Evolutionary conservation across 2,329 filamentous ascomycete species (phyloP), one percentile per base, ranked within the genome.

Genomic region (Cladophialophora carrionii): DNA sequence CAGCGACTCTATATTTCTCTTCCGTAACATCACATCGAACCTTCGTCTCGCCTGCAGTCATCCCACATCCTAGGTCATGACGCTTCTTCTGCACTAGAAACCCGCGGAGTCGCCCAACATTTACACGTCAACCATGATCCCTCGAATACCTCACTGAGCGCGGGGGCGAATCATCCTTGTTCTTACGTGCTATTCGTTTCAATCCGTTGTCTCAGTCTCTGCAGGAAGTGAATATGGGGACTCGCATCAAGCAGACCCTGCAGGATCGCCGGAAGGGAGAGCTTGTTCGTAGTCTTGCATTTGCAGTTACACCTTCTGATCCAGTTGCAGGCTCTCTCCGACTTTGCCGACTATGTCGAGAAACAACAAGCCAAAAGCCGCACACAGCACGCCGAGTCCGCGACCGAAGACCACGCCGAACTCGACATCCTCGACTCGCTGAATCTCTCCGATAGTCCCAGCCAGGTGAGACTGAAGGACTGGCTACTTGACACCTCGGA

Each of bases 261-360:
- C 88, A 91, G 74, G 93, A 96, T 78, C 87, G 90, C 77, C 89
- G 91, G 71, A 92, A 91, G 80, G 92, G 92, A 71, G 93, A 97
- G 80, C 87, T 90, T 67, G 91, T 94, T 85, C 66, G 85, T 73
- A 54, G 34, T 29, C 41, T 46, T 41, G 32, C 55, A 57, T 41
- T 69, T 22, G n/a, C 58, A 32, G 32, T 57, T n/a, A 55, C 26
- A 37, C 32, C 29, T 46, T 56, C 58, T 61, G 43, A 66, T 53
- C 58, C 56, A 17, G 14, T 46, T 61, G 48, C 62, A 88, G 86
- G 93, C 94, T 12, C 84, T 99, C 62, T 95, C 90, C 81, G 95
- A 98, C 73, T 99, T 99, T 76, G 92, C 93, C 77, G 95, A 99
- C 74, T 98, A 97, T 74, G 95, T 97, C 70, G 92, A 98, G 78